Evolutionary conservation across 2,329 filamentous ascomycete species (phyloP), one percentile per base, ranked within the genome.

Genomic region (Calonectria pseudoturangicola): DNA sequence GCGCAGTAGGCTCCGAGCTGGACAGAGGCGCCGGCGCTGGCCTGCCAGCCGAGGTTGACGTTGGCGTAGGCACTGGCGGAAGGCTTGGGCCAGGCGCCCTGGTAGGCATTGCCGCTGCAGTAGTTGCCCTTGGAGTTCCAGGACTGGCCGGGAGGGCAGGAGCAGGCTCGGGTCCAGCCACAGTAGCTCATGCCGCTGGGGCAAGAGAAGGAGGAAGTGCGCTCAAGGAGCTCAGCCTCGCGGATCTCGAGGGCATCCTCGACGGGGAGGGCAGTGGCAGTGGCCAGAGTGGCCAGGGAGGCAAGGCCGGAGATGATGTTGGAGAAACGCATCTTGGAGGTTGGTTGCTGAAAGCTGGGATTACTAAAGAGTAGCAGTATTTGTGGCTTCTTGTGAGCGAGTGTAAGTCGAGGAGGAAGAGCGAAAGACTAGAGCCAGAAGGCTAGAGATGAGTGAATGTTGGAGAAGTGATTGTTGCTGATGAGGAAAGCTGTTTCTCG

Each of bases 81-180:
- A 16, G 83, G 81, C 79, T 81, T 74, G 43, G 83, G 82, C 83
- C 83, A 85, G 72, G 81, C 79, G 66, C 83, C 83, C 2, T 39
- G 73, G 48, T 80, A 72, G 58, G 67, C 54, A 21, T 66, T 66
- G 58, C 83, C 83, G 28, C 72, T 50, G 72, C 83, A 85, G 51
- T 41, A 80, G 43, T 47, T 30, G 68, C 73, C 76, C 64, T 73
- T 66, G 54, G 77, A 70, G 51, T 88, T 84, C 73, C 83, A 84
- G 68, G 82, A 79, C 79, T 85, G 82, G 70, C 86, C 87, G 16
- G 85, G 83, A 16, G 83, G 73, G 71, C 87, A 87, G 18, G 87
- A 79, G 80, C 88, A 89, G 39, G 86, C 69, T 76, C 81, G 82
- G 71, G 80, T 81, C 83, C 83, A 85, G 71, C 81, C 79, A 78